Evolutionary conservation across 257 asterid genomes (phyloP), one percentile per base, ranked within the genome.

Genomic region (Osmanthus fragrans): DNA sequence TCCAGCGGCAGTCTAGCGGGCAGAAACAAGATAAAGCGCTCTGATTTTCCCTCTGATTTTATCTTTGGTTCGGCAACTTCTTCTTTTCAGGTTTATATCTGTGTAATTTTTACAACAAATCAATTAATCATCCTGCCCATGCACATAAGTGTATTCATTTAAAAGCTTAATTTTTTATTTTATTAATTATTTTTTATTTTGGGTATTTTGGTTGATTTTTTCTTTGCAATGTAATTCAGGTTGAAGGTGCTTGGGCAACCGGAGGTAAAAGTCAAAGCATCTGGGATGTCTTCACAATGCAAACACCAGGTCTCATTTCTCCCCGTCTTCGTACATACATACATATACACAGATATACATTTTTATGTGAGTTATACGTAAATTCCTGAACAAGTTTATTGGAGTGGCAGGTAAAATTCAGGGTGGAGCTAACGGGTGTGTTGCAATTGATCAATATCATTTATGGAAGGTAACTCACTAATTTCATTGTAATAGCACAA

Each of bases 221-320:
- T 25, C 13, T 23, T 39, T 13, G 5, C 45, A 13, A 9, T 75
- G 19, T 16, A 2, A 36, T 9, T 51, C 34, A 74, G 68, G 73
- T 40, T n/a, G 90, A 85, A 79, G 88, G 84, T 54, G 82, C 85
- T 58, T 45, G 54, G 54, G 79, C 82, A 10, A 78, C 78, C 77
- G 82, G 78, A 66, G 90, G 87, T 18, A 86, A 78, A 80, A 83
- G 88, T 15, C 68, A 33, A n/a, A 84, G 86, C 21, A 32, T 78
- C 13, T 86, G 91, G 91, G 91, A 87, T 85, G 76, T 40, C 70
- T 87, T 80, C 81, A 71, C 84, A 49, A 23, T 70, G 60, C 25
- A 10, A 9, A 39, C 68, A 23, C 80, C 83, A 9, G 65, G 75
- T 79, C 21, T 13, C 19, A 1, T 73, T 51, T 73, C 82, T 79